Percentiles rank a stretch among this genome's conserved stretches.
These are phyloP conservation scores for Erythrophleum ivorense DNA, from an alignment of 331 rosid genomes.

Conservation along the genomic window DNA sequence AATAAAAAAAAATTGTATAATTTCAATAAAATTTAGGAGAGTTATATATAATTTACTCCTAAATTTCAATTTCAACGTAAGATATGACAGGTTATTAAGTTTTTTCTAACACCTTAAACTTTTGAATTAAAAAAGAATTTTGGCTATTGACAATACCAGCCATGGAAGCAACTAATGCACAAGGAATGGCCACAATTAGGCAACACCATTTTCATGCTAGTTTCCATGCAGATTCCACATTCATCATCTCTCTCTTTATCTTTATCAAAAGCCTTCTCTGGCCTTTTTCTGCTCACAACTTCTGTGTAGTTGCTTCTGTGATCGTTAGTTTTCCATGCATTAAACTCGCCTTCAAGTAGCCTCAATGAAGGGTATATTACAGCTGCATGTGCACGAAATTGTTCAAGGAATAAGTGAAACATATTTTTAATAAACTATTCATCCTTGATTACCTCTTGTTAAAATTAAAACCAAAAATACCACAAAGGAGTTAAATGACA, in stretches of 20 bases:
- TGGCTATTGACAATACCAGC: slow-evolving; percentile 55
- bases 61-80: too few relatives aligned
- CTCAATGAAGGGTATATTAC: slow-evolving; percentile 75
- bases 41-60: too few relatives aligned
- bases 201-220: slow-evolving; percentile 60
- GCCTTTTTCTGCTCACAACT: slow-evolving; percentile 33
- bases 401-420: too few relatives aligned
- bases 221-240: slow-evolving; percentile 89
- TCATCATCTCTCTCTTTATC: slow-evolving; percentile 64
- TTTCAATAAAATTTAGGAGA: too few relatives aligned
- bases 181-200: slow-evolving; percentile 85
- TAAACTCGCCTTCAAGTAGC: slow-evolving; percentile 67
- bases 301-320: slow-evolving; percentile 40
- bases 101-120: too few relatives aligned
- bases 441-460: too few relatives aligned
- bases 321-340: slow-evolving; percentile 39
- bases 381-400: slow-evolving; percentile 34
- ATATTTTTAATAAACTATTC: too few relatives aligned
- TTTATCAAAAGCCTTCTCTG: slow-evolving; percentile 33
- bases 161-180: slow-evolving; percentile 76
- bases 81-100: too few relatives aligned
- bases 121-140: too few relatives aligned
- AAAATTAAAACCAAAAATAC: too few relatives aligned
- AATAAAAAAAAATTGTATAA: too few relatives aligned
- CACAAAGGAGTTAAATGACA: too few relatives aligned